A percentile compares a stretch with the other conserved stretches of the same genome.
Conservation (phyloP, 371 early-diverging fungal genomes). For the Capillidium rhysosporum region DNA sequence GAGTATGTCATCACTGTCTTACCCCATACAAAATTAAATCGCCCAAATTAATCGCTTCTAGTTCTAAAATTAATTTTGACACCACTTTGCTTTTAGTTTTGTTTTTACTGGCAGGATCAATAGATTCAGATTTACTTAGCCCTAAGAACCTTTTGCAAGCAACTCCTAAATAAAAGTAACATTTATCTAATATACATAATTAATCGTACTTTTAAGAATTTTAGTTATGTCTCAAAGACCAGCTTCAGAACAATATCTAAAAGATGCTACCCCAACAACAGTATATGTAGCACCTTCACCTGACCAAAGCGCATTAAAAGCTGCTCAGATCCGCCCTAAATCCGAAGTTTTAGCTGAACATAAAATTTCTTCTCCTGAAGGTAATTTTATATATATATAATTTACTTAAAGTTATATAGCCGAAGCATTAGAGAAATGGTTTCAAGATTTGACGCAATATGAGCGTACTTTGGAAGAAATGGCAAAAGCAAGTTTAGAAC, state of each 20-base stretch:
- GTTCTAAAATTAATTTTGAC: no score
- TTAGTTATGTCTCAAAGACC: not conserved
- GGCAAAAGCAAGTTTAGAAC: conserved; percentile 80
- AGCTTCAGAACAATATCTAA: not conserved
- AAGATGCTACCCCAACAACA: not conserved
- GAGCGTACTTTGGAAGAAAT: conserved; percentile 81
- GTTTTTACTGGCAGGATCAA: no score
- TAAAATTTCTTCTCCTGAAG: not conserved
- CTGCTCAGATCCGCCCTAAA: not conserved
- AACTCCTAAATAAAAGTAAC: no score
- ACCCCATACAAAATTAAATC: no score
- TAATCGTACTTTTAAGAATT: not conserved
- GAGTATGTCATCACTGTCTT: no score
- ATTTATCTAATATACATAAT: not conserved
- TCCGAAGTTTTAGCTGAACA: conserved; percentile 1
- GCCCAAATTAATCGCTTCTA: no score
- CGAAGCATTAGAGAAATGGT: conserved; percentile 72
- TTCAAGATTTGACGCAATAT: conserved; percentile 72
- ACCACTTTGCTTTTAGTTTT: no score
- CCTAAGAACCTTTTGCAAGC: no score
- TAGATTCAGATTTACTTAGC: no score
- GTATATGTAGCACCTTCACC: not conserved
- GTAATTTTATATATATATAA: not conserved
- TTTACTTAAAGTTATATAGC: conserved; percentile 15
- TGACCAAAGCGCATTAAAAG: not conserved